Conservation (phyloP, 352 stramenopile genomes). For the Phytophthora cactorum region DNA sequence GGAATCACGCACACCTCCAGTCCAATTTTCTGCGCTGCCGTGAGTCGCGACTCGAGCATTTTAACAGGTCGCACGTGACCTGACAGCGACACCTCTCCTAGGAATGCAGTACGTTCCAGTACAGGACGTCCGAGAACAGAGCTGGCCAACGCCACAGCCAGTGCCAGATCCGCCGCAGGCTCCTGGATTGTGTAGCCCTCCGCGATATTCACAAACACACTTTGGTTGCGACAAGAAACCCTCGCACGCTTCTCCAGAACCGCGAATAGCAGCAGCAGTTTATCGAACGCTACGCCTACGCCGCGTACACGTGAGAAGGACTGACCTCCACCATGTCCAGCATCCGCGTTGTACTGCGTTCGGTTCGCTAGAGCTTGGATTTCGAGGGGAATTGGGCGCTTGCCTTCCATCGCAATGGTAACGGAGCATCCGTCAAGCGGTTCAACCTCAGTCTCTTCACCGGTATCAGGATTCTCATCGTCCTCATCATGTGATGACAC, state of each 20-base stretch:
- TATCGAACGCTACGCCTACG: conserved; percentile 86
- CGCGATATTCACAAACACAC: conserved; percentile 88
- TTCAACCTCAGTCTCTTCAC: conserved; percentile 35
- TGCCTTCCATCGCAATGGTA: conserved; percentile 94
- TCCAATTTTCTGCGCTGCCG: conserved; percentile 83
- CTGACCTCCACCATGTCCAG: conserved; percentile 24
- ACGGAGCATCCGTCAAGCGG: conserved; percentile 83
- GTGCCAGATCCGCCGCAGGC: conserved; percentile 75
- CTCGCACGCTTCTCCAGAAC: conserved; percentile 94
- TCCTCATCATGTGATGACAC: conserved; percentile 53
- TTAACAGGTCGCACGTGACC: conserved; percentile 82
- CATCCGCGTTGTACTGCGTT: conserved; percentile 50
- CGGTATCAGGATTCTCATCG: conserved; percentile 35
- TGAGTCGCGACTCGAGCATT: conserved; percentile 82
- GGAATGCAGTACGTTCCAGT: conserved; percentile 59
- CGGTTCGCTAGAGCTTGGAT: conserved; percentile 93
- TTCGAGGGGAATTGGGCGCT: conserved; percentile 93
- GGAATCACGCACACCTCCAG: conserved; percentile 78
- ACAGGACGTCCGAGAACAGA: conserved; percentile 68
- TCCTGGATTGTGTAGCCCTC: conserved; percentile 87
- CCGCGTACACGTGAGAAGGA: conserved; percentile 70
- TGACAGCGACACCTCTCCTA: conserved; percentile 84
- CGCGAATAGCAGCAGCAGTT: conserved; percentile 94
- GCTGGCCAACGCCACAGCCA: conserved; percentile 80
- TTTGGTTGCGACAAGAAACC: conserved; percentile 78